A percentile compares a stretch with the other conserved stretches of the same genome.
Evolutionary conservation across 768 basidiomycete species (phyloP).

Genomic region (Amanita rimosa): DNA sequence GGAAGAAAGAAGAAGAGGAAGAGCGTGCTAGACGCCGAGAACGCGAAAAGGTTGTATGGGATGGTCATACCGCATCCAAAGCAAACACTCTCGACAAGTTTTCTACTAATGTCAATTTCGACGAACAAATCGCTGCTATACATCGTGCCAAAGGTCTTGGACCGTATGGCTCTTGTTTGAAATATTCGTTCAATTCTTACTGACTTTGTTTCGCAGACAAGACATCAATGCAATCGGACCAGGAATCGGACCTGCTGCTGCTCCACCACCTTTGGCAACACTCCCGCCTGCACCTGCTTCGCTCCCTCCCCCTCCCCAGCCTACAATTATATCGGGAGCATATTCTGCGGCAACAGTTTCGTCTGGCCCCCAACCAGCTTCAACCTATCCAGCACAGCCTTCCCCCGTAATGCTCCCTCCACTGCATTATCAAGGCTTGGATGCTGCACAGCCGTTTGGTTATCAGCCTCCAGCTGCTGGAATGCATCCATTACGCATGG

Average conservation of each 20-base stretch:
- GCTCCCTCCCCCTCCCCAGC: conserved; percentile 59
- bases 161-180: conserved; percentile 40
- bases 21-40: conserved; percentile 75
- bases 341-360: conserved; percentile 82
- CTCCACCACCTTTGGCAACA: conserved; percentile 44
- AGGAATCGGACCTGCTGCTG: conserved; percentile 76
- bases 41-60: conserved; percentile 95
- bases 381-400: conserved; percentile 42
- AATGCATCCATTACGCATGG: conserved; percentile 60
- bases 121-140: conserved; percentile 96
- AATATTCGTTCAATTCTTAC: neutral
- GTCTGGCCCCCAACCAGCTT: conserved; percentile 86
- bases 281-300: conserved; percentile 64
- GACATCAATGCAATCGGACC: conserved; percentile 76
- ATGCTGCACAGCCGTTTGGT: conserved; percentile 68
- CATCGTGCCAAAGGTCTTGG: conserved; percentile 88
- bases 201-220: conserved; percentile 33
- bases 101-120: conserved; percentile 87
- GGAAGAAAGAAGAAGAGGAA: conserved; percentile 80
- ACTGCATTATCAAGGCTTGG: conserved; percentile 75
- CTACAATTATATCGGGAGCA: conserved; percentile 30
- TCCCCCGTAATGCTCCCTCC: conserved; percentile 76
- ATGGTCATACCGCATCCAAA: conserved; percentile 94
- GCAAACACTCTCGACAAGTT: conserved; percentile 87
- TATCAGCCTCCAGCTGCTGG: conserved; percentile 60